These are phyloP conservation scores for Podila verticillata DNA, from an alignment of 192 early-diverging fungal genomes.

Conservation along the genomic window DNA sequence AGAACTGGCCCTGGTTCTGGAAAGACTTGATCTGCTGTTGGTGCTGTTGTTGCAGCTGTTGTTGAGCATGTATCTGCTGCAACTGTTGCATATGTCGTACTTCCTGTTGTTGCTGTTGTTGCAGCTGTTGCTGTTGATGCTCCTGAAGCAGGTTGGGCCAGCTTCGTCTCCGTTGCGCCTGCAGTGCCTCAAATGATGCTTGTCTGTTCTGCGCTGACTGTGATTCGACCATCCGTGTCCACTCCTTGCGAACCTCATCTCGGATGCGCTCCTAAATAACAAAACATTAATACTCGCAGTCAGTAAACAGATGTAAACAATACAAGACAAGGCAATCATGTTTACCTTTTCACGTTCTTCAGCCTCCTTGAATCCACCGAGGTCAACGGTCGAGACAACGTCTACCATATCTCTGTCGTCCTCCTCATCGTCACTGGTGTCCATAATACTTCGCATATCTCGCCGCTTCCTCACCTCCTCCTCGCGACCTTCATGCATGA, in stretches of 20 bases:
- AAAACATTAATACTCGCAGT: not conserved
- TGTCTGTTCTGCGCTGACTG: not conserved
- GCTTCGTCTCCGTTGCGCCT: slow-evolving; percentile 12
- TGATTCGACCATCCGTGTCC: slow-evolving; percentile 7
- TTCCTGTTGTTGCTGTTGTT: not conserved
- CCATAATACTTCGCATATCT: slow-evolving; percentile 23
- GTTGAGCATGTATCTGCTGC: not conserved
- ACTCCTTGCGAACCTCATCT: slow-evolving; percentile 24
- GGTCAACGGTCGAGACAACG: slow-evolving; percentile 17
- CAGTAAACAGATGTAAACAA: not conserved
- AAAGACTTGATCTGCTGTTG: not conserved
- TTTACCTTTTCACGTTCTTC: slow-evolving; percentile 34
- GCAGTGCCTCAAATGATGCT: not conserved
- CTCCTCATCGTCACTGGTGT: slow-evolving; percentile 26
- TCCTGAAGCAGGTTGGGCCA: slow-evolving; percentile 22
- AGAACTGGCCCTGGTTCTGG: not conserved
- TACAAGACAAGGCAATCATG: too few relatives aligned
- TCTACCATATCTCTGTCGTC: slow-evolving; percentile 17
- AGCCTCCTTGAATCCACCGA: slow-evolving; percentile 22
- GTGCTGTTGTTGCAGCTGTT: slow-evolving; percentile 3
- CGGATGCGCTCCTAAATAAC: slow-evolving; percentile 11
- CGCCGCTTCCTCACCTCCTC: slow-evolving; percentile 27
- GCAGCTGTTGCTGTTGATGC: not conserved
- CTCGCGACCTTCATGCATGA: slow-evolving; percentile 30
- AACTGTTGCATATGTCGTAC: not conserved